These are phyloP conservation scores for Melastoma candidum DNA, from an alignment of 441 rosid genomes.

Conservation along the genomic window DNA sequence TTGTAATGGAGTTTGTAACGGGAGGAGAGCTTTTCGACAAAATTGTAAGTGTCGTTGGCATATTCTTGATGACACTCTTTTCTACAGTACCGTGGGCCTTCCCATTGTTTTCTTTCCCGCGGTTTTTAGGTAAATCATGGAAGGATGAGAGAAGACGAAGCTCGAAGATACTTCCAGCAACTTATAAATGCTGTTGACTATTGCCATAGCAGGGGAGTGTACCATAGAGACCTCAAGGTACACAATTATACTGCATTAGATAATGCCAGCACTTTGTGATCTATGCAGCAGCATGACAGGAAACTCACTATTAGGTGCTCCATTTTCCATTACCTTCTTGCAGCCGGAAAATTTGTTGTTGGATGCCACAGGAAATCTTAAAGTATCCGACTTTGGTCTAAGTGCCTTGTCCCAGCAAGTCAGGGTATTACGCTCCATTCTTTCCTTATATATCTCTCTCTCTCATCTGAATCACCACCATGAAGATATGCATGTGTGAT, in stretches of 20 bases:
- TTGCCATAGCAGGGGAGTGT: constrained; percentile 96
- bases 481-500: background rate
- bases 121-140: constrained; percentile 69
- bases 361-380: constrained; percentile 75
- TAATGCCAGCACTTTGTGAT: background rate
- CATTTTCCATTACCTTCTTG: constrained; percentile 14
- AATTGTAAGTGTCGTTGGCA: constrained; percentile 45
- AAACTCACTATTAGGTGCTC: background rate
- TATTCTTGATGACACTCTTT: background rate
- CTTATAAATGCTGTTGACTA: constrained; percentile 90
- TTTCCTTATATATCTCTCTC: too few species aligned
- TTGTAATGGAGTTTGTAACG: constrained; percentile 72
- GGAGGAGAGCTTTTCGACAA: constrained; percentile 98
- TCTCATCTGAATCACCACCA: too few species aligned
- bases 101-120: background rate
- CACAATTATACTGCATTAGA: background rate
- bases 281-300: background rate
- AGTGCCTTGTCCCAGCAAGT: constrained; percentile 95
- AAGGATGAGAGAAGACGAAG: constrained; percentile 82
- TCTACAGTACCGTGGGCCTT: constrained; percentile 1
- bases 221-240: constrained; percentile 94
- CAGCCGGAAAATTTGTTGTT: constrained; percentile 94
- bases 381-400: constrained; percentile 95
- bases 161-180: constrained; percentile 90
- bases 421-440: constrained; percentile 39